Percentiles rank a stretch among this genome's conserved stretches.
These are phyloP conservation scores for Macrophomina pseudophaseolina DNA, from an alignment of 2,329 filamentous ascomycete species.

Conservation along the genomic window DNA sequence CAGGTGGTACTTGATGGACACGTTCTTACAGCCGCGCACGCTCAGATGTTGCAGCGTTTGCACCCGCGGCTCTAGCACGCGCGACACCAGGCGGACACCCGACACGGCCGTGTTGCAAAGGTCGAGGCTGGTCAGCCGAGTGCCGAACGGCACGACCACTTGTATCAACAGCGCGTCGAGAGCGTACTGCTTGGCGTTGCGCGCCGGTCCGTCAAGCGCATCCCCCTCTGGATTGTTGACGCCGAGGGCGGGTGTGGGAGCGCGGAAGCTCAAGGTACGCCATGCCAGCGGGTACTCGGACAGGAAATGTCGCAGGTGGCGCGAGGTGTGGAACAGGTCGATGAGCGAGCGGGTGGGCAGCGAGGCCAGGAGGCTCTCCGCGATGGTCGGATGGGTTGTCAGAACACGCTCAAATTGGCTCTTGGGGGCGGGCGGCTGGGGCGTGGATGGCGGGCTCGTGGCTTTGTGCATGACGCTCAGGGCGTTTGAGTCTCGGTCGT, in stretches of 20 bases:
- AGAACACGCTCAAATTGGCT: slow-evolving; percentile 59
- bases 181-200: slow-evolving; percentile 62
- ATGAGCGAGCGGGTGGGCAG: slow-evolving; percentile 62
- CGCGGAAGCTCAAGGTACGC: slow-evolving; percentile 64
- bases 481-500: neutral
- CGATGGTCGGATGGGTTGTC: slow-evolving; percentile 61
- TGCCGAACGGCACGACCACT: slow-evolving; percentile 62
- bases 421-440: slow-evolving; percentile 7
- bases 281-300: slow-evolving; percentile 64
- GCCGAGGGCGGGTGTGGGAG: slow-evolving; percentile 48
- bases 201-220: slow-evolving; percentile 46
- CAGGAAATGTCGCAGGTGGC: slow-evolving; percentile 60
- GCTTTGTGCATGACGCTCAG: neutral
- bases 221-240: slow-evolving; percentile 43
- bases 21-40: slow-evolving; percentile 67
- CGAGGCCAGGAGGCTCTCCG: slow-evolving; percentile 64
- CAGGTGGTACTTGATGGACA: slow-evolving; percentile 68
- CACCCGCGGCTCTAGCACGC: slow-evolving; percentile 59
- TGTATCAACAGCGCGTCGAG: slow-evolving; percentile 63
- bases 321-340: slow-evolving; percentile 63
- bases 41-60: slow-evolving; percentile 64
- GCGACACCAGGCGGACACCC: slow-evolving; percentile 61
- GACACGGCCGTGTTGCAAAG: slow-evolving; percentile 66
- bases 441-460: neutral
- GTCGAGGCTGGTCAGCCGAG: slow-evolving; percentile 61